Evolutionary conservation across 257 asterid species (phyloP).

Genomic region (Ocimum tenuiflorum): DNA sequence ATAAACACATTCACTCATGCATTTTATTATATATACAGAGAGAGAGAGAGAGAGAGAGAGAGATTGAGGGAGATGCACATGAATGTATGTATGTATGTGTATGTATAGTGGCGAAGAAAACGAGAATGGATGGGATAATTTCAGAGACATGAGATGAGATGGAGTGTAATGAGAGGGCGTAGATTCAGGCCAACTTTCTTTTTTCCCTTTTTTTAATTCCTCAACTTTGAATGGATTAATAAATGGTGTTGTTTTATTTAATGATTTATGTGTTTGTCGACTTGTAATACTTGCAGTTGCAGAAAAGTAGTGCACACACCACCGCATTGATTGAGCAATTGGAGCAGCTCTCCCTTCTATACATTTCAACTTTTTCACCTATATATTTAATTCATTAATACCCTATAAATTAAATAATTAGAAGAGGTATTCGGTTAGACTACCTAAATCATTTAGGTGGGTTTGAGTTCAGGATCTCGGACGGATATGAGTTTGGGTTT

Average conservation of each 20-base stretch:
- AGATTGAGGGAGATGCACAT: neutral
- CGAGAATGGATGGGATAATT: neutral
- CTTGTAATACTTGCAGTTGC: conserved; percentile 8
- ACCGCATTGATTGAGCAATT: conserved; percentile 23
- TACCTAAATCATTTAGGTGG: too few relatives aligned
- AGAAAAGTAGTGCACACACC: conserved; percentile 23
- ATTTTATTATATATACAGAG: neutral
- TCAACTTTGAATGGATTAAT: neutral
- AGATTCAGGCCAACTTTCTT: neutral
- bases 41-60: neutral
- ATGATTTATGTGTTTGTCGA: neutral
- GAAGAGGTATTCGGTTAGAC: too few relatives aligned
- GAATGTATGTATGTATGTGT: neutral
- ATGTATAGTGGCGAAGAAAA: conserved; percentile 14
- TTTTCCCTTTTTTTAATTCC: too few relatives aligned
- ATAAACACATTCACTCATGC: conserved; percentile 1
- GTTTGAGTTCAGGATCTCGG: too few relatives aligned
- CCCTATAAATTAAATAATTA: neutral
- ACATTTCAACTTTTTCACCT: neutral
- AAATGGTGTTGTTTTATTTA: neutral
- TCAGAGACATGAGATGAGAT: neutral
- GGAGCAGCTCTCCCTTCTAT: conserved; percentile 12
- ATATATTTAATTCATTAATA: too few relatives aligned
- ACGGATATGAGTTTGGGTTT: too few relatives aligned
- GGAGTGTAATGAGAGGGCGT: neutral